Evolutionary conservation across 805 yeast genomes (phyloP), one percentile per base, ranked within the genome.

Genomic region (Candida odintsovae): DNA sequence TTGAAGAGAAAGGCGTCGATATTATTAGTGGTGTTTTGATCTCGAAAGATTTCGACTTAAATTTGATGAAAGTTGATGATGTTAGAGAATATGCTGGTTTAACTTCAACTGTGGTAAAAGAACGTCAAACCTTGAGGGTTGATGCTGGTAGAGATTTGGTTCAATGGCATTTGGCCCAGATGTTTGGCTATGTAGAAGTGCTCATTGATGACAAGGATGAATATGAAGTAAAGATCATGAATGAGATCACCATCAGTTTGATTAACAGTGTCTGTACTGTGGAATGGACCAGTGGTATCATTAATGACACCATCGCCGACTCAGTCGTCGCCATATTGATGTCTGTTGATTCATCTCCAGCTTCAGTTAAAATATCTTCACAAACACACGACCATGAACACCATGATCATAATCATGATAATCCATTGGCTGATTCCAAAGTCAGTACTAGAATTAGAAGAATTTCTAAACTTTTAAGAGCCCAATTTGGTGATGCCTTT

Each of bases 241-340:
- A 78, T 48, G 77, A 76, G 35, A 75, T 86, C 33, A 75, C 62
- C 49, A 73, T 76, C 56, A 78, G 72, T 41, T 64, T 79, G 13
- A 67, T 67, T 37, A 70, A 72, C 21, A 69, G 73, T 43, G 54
- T 75, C 10, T 82, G 86, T 6, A 75, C 84, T 0, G 82, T 92
- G 13, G 95, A 88, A 63, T 94, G 99, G 99, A 78, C 81, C 16
- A 92, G 95, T 55, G 90, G 90, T 48, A 71, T 87, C 47, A 79
- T 90, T 69, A 90, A 86, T 50, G 99, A 94, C 59, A 84, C 97
- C 0, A 78, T 94, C 51, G 99, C 99, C 0, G 99, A 94, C 60
- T 83, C 96, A 15, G 86, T 90, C 1, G 78, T 94, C 48, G 97
- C 97, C 0, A 89, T 94, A 35, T 65, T 94, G 28, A 76, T 92